phyloP scores from a whole-genome alignment of 345 rosid genomes.

The Limnanthes douglasii region DNA sequence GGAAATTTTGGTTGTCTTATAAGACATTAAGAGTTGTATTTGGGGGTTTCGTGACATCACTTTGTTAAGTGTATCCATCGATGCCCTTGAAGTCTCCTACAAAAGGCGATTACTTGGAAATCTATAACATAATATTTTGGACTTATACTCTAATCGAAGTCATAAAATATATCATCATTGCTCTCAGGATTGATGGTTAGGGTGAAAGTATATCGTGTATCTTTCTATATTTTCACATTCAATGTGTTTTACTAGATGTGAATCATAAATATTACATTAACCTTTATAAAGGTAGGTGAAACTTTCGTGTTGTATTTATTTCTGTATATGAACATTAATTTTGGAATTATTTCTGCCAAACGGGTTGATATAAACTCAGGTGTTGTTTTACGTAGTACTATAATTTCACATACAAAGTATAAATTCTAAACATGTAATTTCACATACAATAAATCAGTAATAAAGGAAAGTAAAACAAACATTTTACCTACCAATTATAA shows the following conservation, averaged over 20 bases:
- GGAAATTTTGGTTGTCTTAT: no score
- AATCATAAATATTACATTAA: not conserved
- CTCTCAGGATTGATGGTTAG: slow-evolving; percentile 48
- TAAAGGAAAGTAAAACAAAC: no score
- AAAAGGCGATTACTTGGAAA: slow-evolving; percentile 48
- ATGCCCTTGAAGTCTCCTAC: slow-evolving; percentile 49
- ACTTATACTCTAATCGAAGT: slow-evolving; percentile 52
- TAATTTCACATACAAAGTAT: no score
- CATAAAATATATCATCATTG: slow-evolving; percentile 35
- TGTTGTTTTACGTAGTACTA: slow-evolving; percentile 2
- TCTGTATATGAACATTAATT: slow-evolving; percentile 42
- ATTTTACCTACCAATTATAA: no score
- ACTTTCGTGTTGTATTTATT: slow-evolving; percentile 52
- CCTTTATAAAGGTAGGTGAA: slow-evolving; percentile 35
- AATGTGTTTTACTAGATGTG: not conserved
- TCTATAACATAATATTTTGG: slow-evolving; percentile 57
- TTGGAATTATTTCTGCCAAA: slow-evolving; percentile 33
- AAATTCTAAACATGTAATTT: no score
- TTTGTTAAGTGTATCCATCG: slow-evolving; percentile 49
- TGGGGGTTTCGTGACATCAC: slow-evolving; percentile 68
- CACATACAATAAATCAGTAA: no score
- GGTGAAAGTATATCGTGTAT: slow-evolving; percentile 37
- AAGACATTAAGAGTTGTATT: slow-evolving; percentile 58
- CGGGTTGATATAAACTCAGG: slow-evolving; percentile 9
- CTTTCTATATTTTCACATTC: not conserved